These are phyloP conservation scores for Hypsizygus ulmarius DNA, from an alignment of 1,284 basidiomycete species.

Conservation along the genomic window DNA sequence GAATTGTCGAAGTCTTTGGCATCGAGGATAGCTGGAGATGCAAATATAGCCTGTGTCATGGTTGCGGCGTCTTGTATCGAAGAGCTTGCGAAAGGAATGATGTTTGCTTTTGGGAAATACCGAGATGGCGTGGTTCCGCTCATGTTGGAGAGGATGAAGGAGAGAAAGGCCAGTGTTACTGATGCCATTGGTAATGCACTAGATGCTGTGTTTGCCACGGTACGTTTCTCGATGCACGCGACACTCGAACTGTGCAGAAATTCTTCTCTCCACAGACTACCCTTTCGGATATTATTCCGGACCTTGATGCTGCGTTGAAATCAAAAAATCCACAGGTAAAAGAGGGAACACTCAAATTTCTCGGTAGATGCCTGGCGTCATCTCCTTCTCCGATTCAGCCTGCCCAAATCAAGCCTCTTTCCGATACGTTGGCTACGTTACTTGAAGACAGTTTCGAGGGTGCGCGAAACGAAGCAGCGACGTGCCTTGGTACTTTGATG, in stretches of 20 bases:
- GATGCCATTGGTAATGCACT: slow-evolving; percentile 87
- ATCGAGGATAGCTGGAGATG: slow-evolving; percentile 82
- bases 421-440: slow-evolving; percentile 74
- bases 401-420: slow-evolving; percentile 81
- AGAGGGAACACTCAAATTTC: slow-evolving; percentile 88
- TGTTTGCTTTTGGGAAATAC: slow-evolving; percentile 72
- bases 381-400: slow-evolving; percentile 67
- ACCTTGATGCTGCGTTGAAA: slow-evolving; percentile 75
- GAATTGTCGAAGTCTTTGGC: slow-evolving; percentile 79
- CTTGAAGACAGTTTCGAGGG: slow-evolving; percentile 91
- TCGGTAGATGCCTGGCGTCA: slow-evolving; percentile 78
- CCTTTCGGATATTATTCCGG: slow-evolving; percentile 81
- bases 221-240: slow-evolving; percentile 37
- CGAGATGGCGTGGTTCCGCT: slow-evolving; percentile 74
- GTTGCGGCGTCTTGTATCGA: slow-evolving; percentile 86
- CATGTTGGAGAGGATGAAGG: slow-evolving; percentile 91
- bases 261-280: slow-evolving; percentile 54
- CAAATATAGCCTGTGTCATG: slow-evolving; percentile 96
- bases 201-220: slow-evolving; percentile 87
- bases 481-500: slow-evolving; percentile 89
- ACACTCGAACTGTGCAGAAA: slow-evolving; percentile 15
- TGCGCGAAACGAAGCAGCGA: slow-evolving; percentile 87
- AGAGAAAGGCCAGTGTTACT: slow-evolving; percentile 87
- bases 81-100: slow-evolving; percentile 82
- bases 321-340: slow-evolving; percentile 98